Percentiles rank a stretch among this genome's conserved stretches.
Evolutionary conservation across 2,329 filamentous ascomycete genomes (phyloP).

Genomic region (Ascochyta clinopodiicola): DNA sequence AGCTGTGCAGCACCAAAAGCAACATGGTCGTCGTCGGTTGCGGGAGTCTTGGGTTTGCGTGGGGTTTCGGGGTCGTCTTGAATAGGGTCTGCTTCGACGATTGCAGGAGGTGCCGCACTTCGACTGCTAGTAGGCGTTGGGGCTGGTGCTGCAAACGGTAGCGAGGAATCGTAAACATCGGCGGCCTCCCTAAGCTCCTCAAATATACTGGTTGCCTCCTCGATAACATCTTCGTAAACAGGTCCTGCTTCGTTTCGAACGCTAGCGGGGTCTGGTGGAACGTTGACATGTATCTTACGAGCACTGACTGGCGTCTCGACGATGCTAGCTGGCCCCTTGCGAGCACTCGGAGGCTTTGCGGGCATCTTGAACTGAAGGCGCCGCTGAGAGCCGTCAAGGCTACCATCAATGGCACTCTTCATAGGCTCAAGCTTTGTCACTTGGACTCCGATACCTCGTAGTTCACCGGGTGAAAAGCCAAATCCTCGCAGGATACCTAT

Average conservation of each 20-base stretch:
- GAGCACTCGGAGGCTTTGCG: slow-evolving; percentile 36
- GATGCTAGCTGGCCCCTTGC: background rate
- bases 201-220: slow-evolving; percentile 4
- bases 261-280: background rate
- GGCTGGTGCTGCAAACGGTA: slow-evolving; percentile 6
- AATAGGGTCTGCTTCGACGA: slow-evolving; percentile 51
- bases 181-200: slow-evolving; percentile 9
- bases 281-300: slow-evolving; percentile 2
- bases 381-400: slow-evolving; percentile 76
- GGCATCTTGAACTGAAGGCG: slow-evolving; percentile 72
- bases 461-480: slow-evolving; percentile 85
- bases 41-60: slow-evolving; percentile 35
- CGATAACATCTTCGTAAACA: slow-evolving; percentile 4
- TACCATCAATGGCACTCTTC: slow-evolving; percentile 62
- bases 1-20: slow-evolving; percentile 47
- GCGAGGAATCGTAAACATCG: slow-evolving; percentile 3
- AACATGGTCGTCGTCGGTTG: slow-evolving; percentile 40
- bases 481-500: slow-evolving; percentile 83
- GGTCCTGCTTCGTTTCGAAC: background rate
- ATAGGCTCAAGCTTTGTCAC: slow-evolving; percentile 90
- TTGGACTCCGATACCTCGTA: slow-evolving; percentile 91
- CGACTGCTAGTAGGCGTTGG: slow-evolving; percentile 8
- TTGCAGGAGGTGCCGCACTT: slow-evolving; percentile 20
- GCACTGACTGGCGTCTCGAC: slow-evolving; percentile 9
- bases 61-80: slow-evolving; percentile 55